Base-by-base conservation (phyloP, 257 asterid genomes). In the Solanum peruvianum region DNA sequence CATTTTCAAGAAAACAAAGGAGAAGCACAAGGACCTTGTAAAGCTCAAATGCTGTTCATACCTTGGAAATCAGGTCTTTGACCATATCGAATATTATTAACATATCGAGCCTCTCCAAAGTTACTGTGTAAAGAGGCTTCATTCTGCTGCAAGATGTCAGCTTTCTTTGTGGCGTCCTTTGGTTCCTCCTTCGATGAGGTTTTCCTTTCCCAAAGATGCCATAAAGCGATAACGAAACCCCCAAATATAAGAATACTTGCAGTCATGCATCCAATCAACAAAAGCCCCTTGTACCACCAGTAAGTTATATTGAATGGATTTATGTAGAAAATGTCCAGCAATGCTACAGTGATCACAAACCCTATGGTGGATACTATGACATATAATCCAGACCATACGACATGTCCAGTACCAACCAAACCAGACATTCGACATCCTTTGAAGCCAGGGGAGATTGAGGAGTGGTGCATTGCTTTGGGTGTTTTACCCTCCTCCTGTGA, bases 301-400 rank as follows among this genome's bases (percentile, higher is more conserved):
- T 62, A 76, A 4, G 86, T 12, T 29, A 95, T 88, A 14, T 92
- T 87, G 81, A 86, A 90, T 18, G 97, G 96, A 85, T 91, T 93
- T 89, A 95, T 84, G 90, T 95, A 96, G n/a, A 87, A 83, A 11
- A n/a, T 23, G 76, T 95, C 80, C 52, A 93, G 45, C 88, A 94
- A 87, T 18, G 89, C 92, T 88, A 90, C 90, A 6, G 92, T 89
- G 27, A 93, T 77, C 33, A 90, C 92, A 44, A 94, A 83, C 44
- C 99, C 99, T 21, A 93, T 23, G 13, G 95, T 94, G 3, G 98
- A 94, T 5, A 73, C 92, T 3, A 90, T 39, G 23, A 95, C 87
- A 33, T 96, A 96, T 31, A 92, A 52, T 86, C 99, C 99, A 2
- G 98, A 91, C 99, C 99, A 96, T 83, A 94, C 6, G 14, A 95